Base-by-base conservation (phyloP, 1,284 basidiomycete species). In the Entoloma clypeatum region DNA sequence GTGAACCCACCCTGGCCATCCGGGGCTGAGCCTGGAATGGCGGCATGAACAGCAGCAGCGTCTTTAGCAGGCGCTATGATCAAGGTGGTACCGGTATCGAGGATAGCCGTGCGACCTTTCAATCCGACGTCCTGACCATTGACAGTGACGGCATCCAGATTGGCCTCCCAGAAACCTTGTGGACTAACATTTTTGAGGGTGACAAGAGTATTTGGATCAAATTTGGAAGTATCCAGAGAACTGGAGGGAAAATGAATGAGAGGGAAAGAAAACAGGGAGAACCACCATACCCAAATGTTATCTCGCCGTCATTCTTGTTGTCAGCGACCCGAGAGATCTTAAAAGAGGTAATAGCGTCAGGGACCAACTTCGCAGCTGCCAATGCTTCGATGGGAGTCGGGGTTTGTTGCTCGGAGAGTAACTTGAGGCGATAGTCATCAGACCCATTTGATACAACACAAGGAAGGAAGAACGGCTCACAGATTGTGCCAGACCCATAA, bases 401-500 rank as follows among this genome's bases (percentile, higher is more conserved):
- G 2, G 76, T 74, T 18, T 69, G 53, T 55, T 92, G 79, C 49
- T 86, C 63, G 19, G 86, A 87, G 40, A 91, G 68, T 16, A 59
- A 66, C 72, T 82, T 24, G 5, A 17, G 3, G 22, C 13, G n/a
- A n/a, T 19, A 35, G 3, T 35, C 39, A 18, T 13, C 36, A 16
- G 32, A 35, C 6, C 17, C 9, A 10, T 33, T 23, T 36, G 30
- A 37, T 3, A 16, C n/a, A 6, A 38, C 18, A 10, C n/a, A n/a
- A n/a, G n/a, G 10, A 16, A 43, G 19, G 25, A 41, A 35, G 14
- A 14, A 22, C 4, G 9, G 67, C 74, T 39, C 56, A 82, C 75
- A 51, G 79, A 83, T 66, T 77, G 77, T 33, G 87, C 86, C 51
- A 92, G 71, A 45, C 90, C 85, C 86, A 96, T 82, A 48, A 94